Percentiles rank a stretch among this genome's conserved stretches.
Evolutionary conservation across 495 filamentous ascomycete genomes (phyloP).

Genomic region (Sabuloglossum arenarium): DNA sequence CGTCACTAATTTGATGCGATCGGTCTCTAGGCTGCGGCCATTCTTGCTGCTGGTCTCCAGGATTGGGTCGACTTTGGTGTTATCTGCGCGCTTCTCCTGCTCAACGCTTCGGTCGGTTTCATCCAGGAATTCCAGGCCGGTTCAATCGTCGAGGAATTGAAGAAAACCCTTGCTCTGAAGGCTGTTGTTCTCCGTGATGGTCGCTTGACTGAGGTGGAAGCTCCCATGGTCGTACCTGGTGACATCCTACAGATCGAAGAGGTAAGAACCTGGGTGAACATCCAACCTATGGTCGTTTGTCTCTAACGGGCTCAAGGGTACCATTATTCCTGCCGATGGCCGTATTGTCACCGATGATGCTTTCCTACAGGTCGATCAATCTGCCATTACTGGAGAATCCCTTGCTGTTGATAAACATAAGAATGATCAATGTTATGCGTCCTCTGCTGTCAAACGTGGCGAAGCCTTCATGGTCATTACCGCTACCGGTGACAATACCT

Average conservation of each 20-base stretch:
- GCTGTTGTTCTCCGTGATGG: constrained; percentile 66
- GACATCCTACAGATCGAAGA: constrained; percentile 81
- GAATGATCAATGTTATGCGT: constrained; percentile 59
- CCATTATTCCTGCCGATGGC: constrained; percentile 78
- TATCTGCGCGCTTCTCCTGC: constrained; percentile 47
- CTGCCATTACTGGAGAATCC: constrained; percentile 80
- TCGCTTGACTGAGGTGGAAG: constrained; percentile 51
- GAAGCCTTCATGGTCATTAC: constrained; percentile 64
- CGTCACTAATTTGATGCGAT: background rate
- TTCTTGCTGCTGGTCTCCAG: constrained; percentile 60
- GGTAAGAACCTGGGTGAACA: constrained; percentile 17
- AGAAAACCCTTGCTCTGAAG: constrained; percentile 75
- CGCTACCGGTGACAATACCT: constrained; percentile 69
- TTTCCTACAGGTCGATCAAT: constrained; percentile 82
- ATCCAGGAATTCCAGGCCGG: constrained; percentile 77
- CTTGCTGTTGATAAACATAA: constrained; percentile 75
- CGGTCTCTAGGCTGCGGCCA: constrained; percentile 35
- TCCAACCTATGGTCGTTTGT: background rate
- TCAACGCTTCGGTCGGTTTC: constrained; percentile 77
- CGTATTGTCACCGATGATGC: constrained; percentile 58
- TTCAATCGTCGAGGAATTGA: constrained; percentile 78
- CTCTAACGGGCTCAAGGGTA: constrained; percentile 27
- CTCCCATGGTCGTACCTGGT: constrained; percentile 65
- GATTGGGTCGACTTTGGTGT: constrained; percentile 73
- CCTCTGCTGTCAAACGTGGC: constrained; percentile 78